These are phyloP conservation scores for Blastobotrys mokoenaii DNA, from an alignment of 805 yeast species.

Conservation along the genomic window DNA sequence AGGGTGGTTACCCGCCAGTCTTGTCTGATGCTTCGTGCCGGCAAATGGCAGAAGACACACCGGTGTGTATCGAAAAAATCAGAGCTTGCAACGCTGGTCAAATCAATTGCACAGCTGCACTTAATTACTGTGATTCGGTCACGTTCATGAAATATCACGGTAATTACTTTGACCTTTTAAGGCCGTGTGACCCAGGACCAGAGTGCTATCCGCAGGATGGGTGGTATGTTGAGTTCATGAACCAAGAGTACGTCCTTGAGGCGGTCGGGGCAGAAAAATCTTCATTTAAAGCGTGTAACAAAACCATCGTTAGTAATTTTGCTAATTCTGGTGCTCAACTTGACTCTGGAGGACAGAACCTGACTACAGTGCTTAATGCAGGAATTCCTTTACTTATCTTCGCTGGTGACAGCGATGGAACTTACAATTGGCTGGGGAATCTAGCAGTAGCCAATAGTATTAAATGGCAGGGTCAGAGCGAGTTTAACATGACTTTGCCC, in stretches of 20 bases:
- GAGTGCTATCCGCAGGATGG: constrained; percentile 50
- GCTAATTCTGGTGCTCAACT: constrained; percentile 49
- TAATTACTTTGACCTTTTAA: constrained; percentile 59
- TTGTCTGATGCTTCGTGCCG: constrained; percentile 59
- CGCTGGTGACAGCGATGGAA: constrained; percentile 92
- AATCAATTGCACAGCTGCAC: constrained; percentile 73
- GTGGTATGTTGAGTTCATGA: constrained; percentile 44
- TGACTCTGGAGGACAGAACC: constrained; percentile 49
- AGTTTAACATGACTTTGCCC: constrained; percentile 40
- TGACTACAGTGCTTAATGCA: constrained; percentile 53
- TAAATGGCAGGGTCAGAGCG: constrained; percentile 51
- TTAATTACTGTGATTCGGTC: constrained; percentile 50
- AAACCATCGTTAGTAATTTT: constrained; percentile 65
- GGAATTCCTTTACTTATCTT: constrained; percentile 74
- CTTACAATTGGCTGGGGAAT: constrained; percentile 90
- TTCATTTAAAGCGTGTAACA: constrained; percentile 63
- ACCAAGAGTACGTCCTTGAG: constrained; percentile 43
- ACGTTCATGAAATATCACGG: constrained; percentile 37
- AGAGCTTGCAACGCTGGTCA: constrained; percentile 73
- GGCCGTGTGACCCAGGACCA: constrained; percentile 28
- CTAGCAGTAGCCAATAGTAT: constrained; percentile 69
- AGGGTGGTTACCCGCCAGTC: constrained; percentile 68
- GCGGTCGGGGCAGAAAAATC: constrained; percentile 51
- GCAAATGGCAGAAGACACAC: constrained; percentile 48
- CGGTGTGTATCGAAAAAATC: constrained; percentile 56